Percentiles rank a stretch among this genome's conserved stretches.
Evolutionary conservation across 2,329 filamentous ascomycete species (phyloP).

Genomic region (Proliferodiscus dingleyae): DNA sequence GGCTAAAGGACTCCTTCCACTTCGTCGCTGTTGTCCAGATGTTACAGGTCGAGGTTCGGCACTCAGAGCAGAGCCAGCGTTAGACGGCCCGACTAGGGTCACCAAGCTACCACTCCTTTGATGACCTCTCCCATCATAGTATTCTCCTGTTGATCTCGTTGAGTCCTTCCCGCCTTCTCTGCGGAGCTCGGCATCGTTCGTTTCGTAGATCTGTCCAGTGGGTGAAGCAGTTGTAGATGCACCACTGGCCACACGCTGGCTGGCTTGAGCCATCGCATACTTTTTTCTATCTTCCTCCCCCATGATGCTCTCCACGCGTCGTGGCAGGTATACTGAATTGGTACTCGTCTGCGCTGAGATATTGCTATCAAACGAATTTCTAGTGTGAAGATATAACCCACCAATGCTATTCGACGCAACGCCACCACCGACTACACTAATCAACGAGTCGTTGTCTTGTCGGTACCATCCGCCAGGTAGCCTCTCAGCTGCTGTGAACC

Average conservation of each 20-base stretch:
- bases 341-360: slow-evolving; percentile 51
- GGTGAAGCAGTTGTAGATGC: slow-evolving; percentile 36
- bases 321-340: slow-evolving; percentile 62
- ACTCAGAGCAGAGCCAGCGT: slow-evolving; percentile 9
- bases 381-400: slow-evolving; percentile 39
- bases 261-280: slow-evolving; percentile 64
- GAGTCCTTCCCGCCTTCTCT: slow-evolving; percentile 40
- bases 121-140: slow-evolving; percentile 21
- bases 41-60: slow-evolving; percentile 20
- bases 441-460: slow-evolving; percentile 63
- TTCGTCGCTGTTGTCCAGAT: slow-evolving; percentile 18
- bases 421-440: slow-evolving; percentile 47
- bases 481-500: slow-evolving; percentile 68
- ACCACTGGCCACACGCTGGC: slow-evolving; percentile 37
- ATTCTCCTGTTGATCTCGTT: slow-evolving; percentile 31
- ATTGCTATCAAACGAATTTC: slow-evolving; percentile 64
- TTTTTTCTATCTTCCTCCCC: slow-evolving; percentile 70
- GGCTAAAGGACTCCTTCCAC: slow-evolving; percentile 33
- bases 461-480: slow-evolving; percentile 65
- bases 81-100: slow-evolving; percentile 4
- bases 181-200: slow-evolving; percentile 40
- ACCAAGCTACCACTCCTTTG: slow-evolving; percentile 10
- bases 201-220: slow-evolving; percentile 45
- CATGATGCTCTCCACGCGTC: slow-evolving; percentile 61
- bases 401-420: slow-evolving; percentile 1